Base-by-base conservation (phyloP, 768 basidiomycete genomes). In the Serendipita sp. region DNA sequence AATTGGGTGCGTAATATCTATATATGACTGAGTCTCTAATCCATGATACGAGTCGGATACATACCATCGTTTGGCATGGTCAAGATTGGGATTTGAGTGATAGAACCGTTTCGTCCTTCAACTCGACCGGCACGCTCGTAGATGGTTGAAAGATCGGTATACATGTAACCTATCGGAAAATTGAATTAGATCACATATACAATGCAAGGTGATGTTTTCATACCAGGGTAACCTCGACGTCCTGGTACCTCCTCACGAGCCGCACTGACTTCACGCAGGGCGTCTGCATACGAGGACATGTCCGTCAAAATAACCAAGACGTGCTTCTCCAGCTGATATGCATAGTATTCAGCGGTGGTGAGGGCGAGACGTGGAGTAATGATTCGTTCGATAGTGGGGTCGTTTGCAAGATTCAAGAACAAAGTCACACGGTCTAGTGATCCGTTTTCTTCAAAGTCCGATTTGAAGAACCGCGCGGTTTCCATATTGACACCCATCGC, bases 401-500 rank as follows among this genome's bases (percentile, higher is more conserved):
- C 96, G 71, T 97, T 98, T 45, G 96, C 96, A 73, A 98, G 77
- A 78, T 99, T 99, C 73, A 99, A 81, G 86, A 99, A 99, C 63
- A 99, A 80, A 4, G 96, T 98, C 64, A 96, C 93, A 70, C 96
- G 88, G 77, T 97, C 93, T 67, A 98, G 81, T 80, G 87, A 89
- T 64, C 96, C 96, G 73, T 96, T 97, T 71, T 96, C 95, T 76
- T 98, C 94, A 74, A 98, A 98, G 78, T 99, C 96, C 74, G 94
- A 90, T 76, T 95, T 94, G 88, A 99, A 99, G 81, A 96, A 99
- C 63, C 95, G 85, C 56, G 96, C 96, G 3, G 96, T 98, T 76
- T 99, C 96, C 93, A 96, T 96, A 79, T 99, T 99, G 66, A 95
- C 96, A 82, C 96, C 96, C 96, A 99, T 98, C 45, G 96, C 96